A percentile compares a stretch with the other conserved stretches of the same genome.
phyloP scores from a whole-genome alignment of 305 asterid species.

The Solanum hybrid region DNA sequence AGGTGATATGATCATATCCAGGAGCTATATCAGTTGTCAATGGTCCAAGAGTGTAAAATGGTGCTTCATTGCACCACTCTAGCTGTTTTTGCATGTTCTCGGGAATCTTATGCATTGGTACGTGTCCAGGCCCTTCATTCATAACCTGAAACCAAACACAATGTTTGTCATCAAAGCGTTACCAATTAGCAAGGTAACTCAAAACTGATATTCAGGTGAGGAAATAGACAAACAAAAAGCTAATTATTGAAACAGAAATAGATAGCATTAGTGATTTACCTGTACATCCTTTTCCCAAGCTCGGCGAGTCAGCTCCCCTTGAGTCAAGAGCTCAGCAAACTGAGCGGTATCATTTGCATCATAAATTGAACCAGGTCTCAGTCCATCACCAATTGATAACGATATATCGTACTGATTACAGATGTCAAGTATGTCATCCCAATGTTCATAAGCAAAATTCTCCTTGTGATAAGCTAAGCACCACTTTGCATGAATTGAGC shows the following conservation, averaged over 20 bases:
- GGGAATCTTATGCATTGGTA: conserved; percentile 90
- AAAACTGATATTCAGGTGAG: not conserved
- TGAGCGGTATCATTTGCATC: conserved; percentile 96
- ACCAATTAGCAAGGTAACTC: not conserved
- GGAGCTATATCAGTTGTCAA: conserved; percentile 90
- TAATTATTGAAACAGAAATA: not conserved
- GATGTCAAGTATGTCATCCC: conserved; percentile 92
- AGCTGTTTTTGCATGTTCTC: conserved; percentile 91
- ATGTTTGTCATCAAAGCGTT: not conserved
- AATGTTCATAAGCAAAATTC: conserved; percentile 91
- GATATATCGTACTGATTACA: conserved; percentile 89
- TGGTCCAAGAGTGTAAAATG: conserved; percentile 92
- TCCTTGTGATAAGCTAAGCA: conserved; percentile 88
- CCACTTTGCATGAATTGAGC: conserved; percentile 98
- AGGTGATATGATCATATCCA: conserved; percentile 89
- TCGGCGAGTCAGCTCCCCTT: conserved; percentile 84
- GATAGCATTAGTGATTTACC: conserved; percentile 24
- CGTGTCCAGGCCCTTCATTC: conserved; percentile 96
- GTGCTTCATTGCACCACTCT: conserved; percentile 94
- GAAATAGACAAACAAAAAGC: not conserved
- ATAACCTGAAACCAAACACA: conserved; percentile 46
- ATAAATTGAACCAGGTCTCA: conserved; percentile 92
- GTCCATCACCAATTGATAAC: conserved; percentile 86
- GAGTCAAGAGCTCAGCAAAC: conserved; percentile 91
- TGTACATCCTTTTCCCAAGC: conserved; percentile 99